Conservation (phyloP, 192 early-diverging fungal species). For the Umbelopsis isabellina region DNA sequence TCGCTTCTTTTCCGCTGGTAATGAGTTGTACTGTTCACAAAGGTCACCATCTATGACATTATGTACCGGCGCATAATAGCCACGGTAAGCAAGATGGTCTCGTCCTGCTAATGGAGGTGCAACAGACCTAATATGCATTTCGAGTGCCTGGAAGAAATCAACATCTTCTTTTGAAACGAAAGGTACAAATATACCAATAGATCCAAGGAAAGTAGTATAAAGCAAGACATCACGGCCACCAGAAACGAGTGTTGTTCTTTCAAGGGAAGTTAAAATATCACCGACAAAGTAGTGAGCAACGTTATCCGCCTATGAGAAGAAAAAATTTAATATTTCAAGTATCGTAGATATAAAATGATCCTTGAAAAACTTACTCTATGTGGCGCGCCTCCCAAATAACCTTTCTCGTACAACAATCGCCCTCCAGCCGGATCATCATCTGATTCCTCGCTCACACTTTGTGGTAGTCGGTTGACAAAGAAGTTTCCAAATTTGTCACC, state of each 20-base stretch:
- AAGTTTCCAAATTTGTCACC: constrained; percentile 99
- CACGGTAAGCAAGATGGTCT: constrained; percentile 88
- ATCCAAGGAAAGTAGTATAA: constrained; percentile 87
- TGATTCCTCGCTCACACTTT: constrained; percentile 66
- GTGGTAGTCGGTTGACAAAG: constrained; percentile 73
- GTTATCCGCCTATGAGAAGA: constrained; percentile 55
- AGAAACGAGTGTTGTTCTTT: constrained; percentile 75
- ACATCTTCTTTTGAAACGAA: constrained; percentile 89
- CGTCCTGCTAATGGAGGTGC: constrained; percentile 78
- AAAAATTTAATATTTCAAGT: constrained; percentile 15
- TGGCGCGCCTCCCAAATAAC: constrained; percentile 81
- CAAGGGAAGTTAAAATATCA: constrained; percentile 83
- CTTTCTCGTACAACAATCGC: constrained; percentile 79
- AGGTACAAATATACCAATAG: constrained; percentile 84
- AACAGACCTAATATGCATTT: constrained; percentile 84
- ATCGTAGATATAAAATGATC: background rate
- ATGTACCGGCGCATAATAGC: constrained; percentile 77
- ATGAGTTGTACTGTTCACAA: constrained; percentile 82
- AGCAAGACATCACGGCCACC: constrained; percentile 87
- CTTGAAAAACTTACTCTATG: constrained; percentile 65
- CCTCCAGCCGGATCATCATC: constrained; percentile 90
- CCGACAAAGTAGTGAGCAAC: constrained; percentile 84
- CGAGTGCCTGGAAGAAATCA: constrained; percentile 91
- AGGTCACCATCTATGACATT: constrained; percentile 87
- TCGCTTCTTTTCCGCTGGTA: constrained; percentile 74